A percentile compares a stretch with the other conserved stretches of the same genome.
phyloP scores from a whole-genome alignment of 306 rosid species.

The Quercus berberidifolia region DNA sequence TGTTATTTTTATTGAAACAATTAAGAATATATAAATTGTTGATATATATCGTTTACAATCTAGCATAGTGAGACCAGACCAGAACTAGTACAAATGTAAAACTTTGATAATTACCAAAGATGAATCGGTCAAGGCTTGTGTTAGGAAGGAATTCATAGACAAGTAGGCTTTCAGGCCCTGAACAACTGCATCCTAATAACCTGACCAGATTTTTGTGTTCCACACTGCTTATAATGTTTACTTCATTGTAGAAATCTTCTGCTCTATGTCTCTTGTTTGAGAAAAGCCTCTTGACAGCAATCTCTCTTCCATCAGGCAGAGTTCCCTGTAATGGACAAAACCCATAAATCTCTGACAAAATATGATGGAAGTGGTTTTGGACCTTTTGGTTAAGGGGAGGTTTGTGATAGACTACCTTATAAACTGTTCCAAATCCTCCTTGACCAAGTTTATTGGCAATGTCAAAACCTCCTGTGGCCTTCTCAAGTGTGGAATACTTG shows the following conservation, averaged over 20 bases:
- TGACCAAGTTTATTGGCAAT: slow-evolving; percentile 76
- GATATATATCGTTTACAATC: not conserved
- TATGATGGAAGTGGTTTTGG: not conserved
- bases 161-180: slow-evolving; percentile 95
- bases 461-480: slow-evolving; percentile 71
- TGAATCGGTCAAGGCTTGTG: slow-evolving; percentile 83
- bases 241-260: slow-evolving; percentile 84
- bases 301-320: slow-evolving; percentile 84
- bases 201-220: slow-evolving; percentile 88
- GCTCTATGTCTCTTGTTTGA: slow-evolving; percentile 85
- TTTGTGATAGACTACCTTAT: slow-evolving; percentile 48
- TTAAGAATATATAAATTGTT: slow-evolving; percentile 5
- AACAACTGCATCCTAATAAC: slow-evolving; percentile 82
- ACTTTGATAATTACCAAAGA: slow-evolving; percentile 56
- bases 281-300: slow-evolving; percentile 87
- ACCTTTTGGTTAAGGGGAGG: not conserved
- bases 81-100: not conserved
- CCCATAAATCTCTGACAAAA: not conserved
- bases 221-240: slow-evolving; percentile 76
- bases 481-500: slow-evolving; percentile 83
- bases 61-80: no score
- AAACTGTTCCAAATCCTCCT: slow-evolving; percentile 96
- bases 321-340: slow-evolving; percentile 42
- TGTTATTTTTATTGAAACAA: slow-evolving; percentile 22
- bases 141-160: slow-evolving; percentile 81